These are phyloP conservation scores for Lecanicillium sp. DNA, from an alignment of 2,329 filamentous ascomycete species.

Conservation along the genomic window DNA sequence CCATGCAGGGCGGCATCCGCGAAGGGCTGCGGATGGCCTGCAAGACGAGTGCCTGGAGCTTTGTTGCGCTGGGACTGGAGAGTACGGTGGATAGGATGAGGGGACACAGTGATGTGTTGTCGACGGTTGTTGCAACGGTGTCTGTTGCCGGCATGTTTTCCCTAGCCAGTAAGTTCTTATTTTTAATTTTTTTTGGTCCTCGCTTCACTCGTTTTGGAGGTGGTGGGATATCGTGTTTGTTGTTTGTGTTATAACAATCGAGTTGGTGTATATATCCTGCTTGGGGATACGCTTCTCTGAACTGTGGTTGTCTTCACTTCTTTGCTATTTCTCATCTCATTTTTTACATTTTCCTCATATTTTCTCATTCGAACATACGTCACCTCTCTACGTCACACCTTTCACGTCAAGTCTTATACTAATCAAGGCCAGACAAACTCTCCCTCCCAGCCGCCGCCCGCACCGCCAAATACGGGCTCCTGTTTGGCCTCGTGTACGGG, in stretches of 20 bases:
- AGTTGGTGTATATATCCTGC: no score
- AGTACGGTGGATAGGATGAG: slow-evolving; percentile 73
- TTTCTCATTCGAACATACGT: no score
- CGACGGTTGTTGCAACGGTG: slow-evolving; percentile 74
- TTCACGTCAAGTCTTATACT: no score
- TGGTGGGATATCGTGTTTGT: no score
- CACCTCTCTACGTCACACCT: no score
- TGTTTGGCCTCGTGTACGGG: slow-evolving; percentile 73
- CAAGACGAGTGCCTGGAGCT: slow-evolving; percentile 63
- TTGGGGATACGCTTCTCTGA: no score
- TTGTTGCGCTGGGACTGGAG: slow-evolving; percentile 73
- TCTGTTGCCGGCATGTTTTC: slow-evolving; percentile 83
- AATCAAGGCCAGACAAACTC: slow-evolving; percentile 56
- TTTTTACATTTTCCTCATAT: no score
- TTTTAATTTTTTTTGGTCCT: slow-evolving; percentile 4
- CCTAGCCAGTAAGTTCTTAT: slow-evolving; percentile 59
- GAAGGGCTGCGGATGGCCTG: slow-evolving; percentile 71
- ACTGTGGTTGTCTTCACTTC: no score
- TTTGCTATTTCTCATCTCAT: no score
- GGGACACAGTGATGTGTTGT: slow-evolving; percentile 64
- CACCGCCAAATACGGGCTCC: slow-evolving; percentile 71
- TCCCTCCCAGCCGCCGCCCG: slow-evolving; percentile 67
- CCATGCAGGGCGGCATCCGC: slow-evolving; percentile 65
- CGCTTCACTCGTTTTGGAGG: not conserved
- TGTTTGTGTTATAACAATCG: no score